phyloP scores from a whole-genome alignment of 148 eudicot species.

The Spergularia marina region DNA sequence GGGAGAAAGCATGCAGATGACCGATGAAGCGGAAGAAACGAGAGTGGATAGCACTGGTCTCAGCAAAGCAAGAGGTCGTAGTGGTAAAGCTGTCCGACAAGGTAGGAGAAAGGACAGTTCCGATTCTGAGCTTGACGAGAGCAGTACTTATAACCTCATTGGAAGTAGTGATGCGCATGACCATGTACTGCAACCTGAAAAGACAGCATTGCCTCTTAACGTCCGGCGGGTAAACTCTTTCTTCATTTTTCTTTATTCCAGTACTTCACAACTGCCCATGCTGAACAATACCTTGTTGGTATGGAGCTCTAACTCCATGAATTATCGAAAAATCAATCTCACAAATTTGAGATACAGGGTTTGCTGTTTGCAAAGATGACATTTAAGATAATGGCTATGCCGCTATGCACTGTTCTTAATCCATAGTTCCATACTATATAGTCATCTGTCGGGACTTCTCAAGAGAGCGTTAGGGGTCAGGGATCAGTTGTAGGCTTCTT shows the following conservation, averaged over 20 bases:
- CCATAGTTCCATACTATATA: not conserved
- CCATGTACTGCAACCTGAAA: conserved; percentile 33
- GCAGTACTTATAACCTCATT: conserved; percentile 34
- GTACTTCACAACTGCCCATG: conserved; percentile 7
- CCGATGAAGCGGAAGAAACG: conserved; percentile 22
- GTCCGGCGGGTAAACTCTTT: conserved; percentile 61
- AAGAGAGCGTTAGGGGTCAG: no score
- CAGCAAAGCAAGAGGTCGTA: conserved; percentile 30
- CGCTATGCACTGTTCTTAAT: not conserved
- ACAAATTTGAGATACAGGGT: not conserved
- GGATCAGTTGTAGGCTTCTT: no score
- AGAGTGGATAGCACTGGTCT: conserved; percentile 34
- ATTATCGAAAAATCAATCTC: not conserved
- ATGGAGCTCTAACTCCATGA: not conserved
- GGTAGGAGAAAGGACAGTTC: conserved; percentile 35
- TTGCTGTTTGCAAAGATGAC: not conserved
- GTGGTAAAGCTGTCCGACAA: conserved; percentile 29
- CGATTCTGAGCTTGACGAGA: conserved; percentile 32
- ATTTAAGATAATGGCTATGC: not conserved
- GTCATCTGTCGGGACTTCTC: no score
- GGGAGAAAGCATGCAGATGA: conserved; percentile 15
- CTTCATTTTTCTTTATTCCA: not conserved
- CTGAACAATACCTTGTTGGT: not conserved
- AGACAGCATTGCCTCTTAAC: conserved; percentile 25
- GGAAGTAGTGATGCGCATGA: conserved; percentile 37